A percentile compares a stretch with the other conserved stretches of the same genome.
These are phyloP conservation scores for Gonium pectorale DNA, from an alignment of 139 green algal genomes.

Conservation along the genomic window DNA sequence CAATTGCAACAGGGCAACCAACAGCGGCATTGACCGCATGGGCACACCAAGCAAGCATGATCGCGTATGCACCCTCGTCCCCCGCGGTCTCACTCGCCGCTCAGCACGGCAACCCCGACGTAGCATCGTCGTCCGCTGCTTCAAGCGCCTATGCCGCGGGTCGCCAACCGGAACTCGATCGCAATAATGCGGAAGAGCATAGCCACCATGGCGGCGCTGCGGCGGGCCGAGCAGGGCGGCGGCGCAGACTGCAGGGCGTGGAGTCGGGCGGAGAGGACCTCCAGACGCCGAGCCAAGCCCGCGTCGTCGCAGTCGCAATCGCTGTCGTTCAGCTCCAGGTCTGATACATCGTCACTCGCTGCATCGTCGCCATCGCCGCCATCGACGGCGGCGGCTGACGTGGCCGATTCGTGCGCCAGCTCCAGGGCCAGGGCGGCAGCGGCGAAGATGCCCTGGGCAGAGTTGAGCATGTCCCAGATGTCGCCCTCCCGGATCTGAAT, in stretches of 20 bases:
- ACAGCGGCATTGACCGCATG: no score
- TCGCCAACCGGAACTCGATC: background rate
- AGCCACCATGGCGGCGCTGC: background rate
- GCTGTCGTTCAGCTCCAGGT: no score
- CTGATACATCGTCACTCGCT: no score
- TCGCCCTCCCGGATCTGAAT: conserved; percentile 56
- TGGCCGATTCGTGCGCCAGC: background rate
- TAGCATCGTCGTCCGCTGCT: no score
- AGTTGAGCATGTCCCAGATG: conserved; percentile 49
- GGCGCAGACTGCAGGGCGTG: background rate
- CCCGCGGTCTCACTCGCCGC: no score
- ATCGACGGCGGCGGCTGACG: background rate
- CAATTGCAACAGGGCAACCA: no score
- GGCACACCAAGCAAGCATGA: no score
- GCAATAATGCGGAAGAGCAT: background rate
- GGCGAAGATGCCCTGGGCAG: conserved; percentile 34
- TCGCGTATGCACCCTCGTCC: no score
- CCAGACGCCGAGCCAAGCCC: background rate
- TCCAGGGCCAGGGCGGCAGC: conserved; percentile 17
- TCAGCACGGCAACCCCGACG: no score
- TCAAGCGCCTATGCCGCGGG: background rate
- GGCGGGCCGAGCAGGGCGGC: background rate
- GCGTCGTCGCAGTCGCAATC: background rate
- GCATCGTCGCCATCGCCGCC: background rate
- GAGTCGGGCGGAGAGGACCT: background rate